Evolutionary conservation across 208 protist genomes (phyloP).

Genomic region (Tritrichomonas musculus): DNA sequence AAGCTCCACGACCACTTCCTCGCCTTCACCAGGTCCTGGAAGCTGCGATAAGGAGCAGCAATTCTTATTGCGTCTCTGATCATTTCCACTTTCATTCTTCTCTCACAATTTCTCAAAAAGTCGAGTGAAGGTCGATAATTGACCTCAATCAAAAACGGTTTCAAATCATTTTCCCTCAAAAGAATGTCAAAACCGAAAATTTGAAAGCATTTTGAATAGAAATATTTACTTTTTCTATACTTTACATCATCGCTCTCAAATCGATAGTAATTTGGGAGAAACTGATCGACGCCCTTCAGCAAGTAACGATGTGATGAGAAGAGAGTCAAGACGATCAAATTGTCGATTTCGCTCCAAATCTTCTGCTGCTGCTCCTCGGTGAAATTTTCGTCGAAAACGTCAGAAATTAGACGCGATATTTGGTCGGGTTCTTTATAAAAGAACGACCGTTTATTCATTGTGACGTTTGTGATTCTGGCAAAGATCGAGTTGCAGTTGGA

Average conservation of each 20-base stretch:
- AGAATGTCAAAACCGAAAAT: conserved; percentile 49
- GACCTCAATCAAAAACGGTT: conserved; percentile 45
- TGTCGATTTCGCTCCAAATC: not conserved
- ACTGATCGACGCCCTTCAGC: not conserved
- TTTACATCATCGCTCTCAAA: too few relatives aligned
- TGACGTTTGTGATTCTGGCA: not conserved
- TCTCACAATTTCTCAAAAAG: not conserved
- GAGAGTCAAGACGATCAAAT: not conserved
- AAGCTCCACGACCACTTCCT: not conserved
- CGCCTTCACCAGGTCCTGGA: not conserved
- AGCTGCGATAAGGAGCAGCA: not conserved
- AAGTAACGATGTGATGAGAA: not conserved
- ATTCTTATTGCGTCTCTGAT: conserved; percentile 13
- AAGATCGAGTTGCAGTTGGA: not conserved
- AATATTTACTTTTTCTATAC: too few relatives aligned
- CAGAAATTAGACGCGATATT: not conserved
- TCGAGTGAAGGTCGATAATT: conserved; percentile 54
- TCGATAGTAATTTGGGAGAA: not conserved
- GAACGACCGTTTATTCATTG: not conserved
- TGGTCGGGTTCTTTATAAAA: not conserved
- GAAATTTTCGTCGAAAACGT: not conserved
- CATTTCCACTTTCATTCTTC: conserved; percentile 25
- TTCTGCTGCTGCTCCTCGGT: not conserved
- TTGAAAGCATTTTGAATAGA: conserved; percentile 39
- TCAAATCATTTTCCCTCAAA: conserved; percentile 36